phyloP scores from a whole-genome alignment of 345 rosid genomes.

The Linum usitatissimum region DNA sequence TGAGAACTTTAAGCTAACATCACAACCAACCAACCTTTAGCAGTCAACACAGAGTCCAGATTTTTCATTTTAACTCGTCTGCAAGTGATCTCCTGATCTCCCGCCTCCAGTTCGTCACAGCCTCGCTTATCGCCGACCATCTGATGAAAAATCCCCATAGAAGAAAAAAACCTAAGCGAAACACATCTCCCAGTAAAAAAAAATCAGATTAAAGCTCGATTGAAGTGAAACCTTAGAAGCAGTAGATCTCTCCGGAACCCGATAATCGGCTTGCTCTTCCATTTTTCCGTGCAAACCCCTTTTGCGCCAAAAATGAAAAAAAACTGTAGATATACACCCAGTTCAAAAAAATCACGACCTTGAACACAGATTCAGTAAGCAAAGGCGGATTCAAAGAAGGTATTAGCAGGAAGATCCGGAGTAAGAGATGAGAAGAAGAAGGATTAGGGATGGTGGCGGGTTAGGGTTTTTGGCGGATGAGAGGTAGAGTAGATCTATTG shows the following conservation, averaged over 20 bases:
- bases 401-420: background rate
- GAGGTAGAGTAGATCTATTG: background rate
- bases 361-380: background rate
- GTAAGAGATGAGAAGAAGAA: background rate
- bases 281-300: conserved; percentile 1
- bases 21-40: conserved; percentile 23
- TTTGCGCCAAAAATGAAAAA: background rate
- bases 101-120: conserved; percentile 9
- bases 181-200: background rate
- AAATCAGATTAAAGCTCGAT: background rate
- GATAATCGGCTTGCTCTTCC: conserved; percentile 9
- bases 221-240: conserved; percentile 9
- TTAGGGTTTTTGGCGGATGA: conserved; percentile 9
- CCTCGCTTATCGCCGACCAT: conserved; percentile 16
- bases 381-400: background rate
- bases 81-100: conserved; percentile 11
- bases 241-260: conserved; percentile 2
- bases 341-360: background rate
- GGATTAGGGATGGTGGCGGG: background rate
- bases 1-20: background rate
- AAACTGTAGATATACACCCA: background rate
- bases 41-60: conserved; percentile 16
- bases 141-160: conserved; percentile 3
- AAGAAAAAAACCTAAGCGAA: background rate
- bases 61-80: conserved; percentile 28